Evolutionary conservation across 257 asterid genomes (phyloP), one percentile per base, ranked within the genome.

Genomic region (Dorcoceras hygrometricum): DNA sequence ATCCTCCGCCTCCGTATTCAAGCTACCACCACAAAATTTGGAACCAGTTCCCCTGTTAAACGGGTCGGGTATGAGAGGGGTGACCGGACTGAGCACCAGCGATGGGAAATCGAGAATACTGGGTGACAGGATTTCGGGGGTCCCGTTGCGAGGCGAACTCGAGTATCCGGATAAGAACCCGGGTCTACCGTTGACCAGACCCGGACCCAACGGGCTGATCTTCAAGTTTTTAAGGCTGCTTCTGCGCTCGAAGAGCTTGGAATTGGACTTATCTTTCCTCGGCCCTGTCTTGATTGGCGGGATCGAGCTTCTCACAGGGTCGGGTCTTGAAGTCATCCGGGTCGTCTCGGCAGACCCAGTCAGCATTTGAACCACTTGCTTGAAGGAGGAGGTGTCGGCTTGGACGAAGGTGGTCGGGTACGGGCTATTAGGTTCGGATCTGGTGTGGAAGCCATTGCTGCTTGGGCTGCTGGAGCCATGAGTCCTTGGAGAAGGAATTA

Each of bases 351-450:
- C 29, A 32, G 97, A 86, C 19, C 97, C 96, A 68, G 97, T 92
- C 9, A 92, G 95, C 95, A 86, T 83, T 77, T 89, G 98, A 65
- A 89, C 98, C 1, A 87, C 96, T 66, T 92, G 94, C 62, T 89
- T 92, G 97, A 92, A 92, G 71, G 96, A 84, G 70, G 86, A 71
- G 48, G 95, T 83, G 70, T 92, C 97, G 0, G 98, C 97, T 71
- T 92, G 96, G 77, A 92, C 96, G 81, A 89, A 92, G 75, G 98
- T 92, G n/a, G 98, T 92, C 54, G 98, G 96, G 79, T 86, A 84
- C 0, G 96, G 96, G 79, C 68, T 87, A 64, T 83, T 88, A 0
- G 93, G 91, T 74, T 88, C 97, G 85, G 97, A 91, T 88, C 96
- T 88, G 65, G 94, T 74, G 81, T 62, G 83, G 31, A 2, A 68